phyloP scores from a whole-genome alignment of 495 filamentous ascomycete species.

The Hypoxylon perforatum region DNA sequence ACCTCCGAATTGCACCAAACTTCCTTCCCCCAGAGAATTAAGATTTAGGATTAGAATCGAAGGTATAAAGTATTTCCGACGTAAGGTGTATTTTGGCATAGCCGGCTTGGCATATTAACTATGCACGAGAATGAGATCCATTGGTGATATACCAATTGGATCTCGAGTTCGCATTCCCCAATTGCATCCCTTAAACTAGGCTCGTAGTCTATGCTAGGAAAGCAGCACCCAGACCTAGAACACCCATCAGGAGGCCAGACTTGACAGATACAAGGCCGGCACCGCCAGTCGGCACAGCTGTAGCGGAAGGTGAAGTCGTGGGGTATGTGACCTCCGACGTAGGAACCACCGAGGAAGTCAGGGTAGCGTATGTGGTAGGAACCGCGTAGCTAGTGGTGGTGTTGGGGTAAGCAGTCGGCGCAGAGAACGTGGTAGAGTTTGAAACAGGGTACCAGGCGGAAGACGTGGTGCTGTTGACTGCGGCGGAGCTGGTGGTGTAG shows the following conservation, averaged over 20 bases:
- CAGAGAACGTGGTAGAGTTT: constrained; percentile 52
- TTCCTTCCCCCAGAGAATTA: constrained; percentile 38
- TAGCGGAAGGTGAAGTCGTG: constrained; percentile 20
- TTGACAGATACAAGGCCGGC: constrained; percentile 51
- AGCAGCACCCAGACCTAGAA: constrained; percentile 54
- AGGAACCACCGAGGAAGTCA: constrained; percentile 37
- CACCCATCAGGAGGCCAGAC: constrained; percentile 54
- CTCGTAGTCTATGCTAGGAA: constrained; percentile 58
- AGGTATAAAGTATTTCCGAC: constrained; percentile 14
- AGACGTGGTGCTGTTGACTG: constrained; percentile 45
- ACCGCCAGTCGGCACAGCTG: constrained; percentile 41
- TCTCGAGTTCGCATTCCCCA: too few species aligned
- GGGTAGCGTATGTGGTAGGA: constrained; percentile 39
- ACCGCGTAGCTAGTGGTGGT: constrained; percentile 37
- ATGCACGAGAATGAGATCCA: background rate
- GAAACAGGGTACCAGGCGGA: constrained; percentile 45
- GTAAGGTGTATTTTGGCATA: background rate
- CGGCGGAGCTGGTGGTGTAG: constrained; percentile 23
- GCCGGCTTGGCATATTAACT: background rate
- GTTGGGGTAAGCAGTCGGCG: constrained; percentile 51
- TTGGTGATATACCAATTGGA: background rate
- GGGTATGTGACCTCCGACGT: constrained; percentile 30
- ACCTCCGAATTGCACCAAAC: constrained; percentile 35
- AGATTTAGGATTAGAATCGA: constrained; percentile 35
- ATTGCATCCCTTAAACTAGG: too few species aligned